Evolutionary conservation across 306 rosid genomes (phyloP), one percentile per base, ranked within the genome.

Genomic region (Pterocarpus santalinus): DNA sequence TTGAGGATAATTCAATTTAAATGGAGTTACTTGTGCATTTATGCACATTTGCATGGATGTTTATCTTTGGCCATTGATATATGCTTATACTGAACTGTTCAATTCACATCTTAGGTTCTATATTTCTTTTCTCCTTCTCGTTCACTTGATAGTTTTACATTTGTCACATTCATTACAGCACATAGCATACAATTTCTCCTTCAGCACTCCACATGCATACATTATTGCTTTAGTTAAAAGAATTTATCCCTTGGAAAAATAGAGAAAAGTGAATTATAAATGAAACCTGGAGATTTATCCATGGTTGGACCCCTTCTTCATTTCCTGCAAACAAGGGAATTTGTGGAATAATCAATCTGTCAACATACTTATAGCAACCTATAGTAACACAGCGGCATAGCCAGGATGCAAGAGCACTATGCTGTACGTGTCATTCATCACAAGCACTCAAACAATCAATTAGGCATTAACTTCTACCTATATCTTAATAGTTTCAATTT

Each of bases 271-370:
- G 33, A 36, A 15, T 64, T 8, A 2, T 47, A 57, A 51, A 53
- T 4, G 15, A 11, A 65, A 88, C 98, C 94, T 89, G 83, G 16
- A 94, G 80, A 85, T 92, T 91, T 71, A 94, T 85, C 80, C 74
- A 47, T 47, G 93, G 92, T 13, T 30, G 67, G 16, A 64, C 7
- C 16, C 90, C 90, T 64, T 85, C 83, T 67, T 89, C 87, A 77
- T 85, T 91, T 75, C 79, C 97, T 92, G 84, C 71, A 64, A 53
- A 66, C 43, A 61, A 43, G 8, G 28, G 15, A 80, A 46, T 30
- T 67, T 43, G 46, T 16, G 15, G 32, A 72, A 41, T 46, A 6
- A 52, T 52, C 36, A 58, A 68, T 17, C 58, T 16, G 9, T 28
- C 34, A 51, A 47, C 61, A n/a, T 41, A 61, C 41, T 32, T 36